Base-by-base conservation (phyloP, 1,139 yeast genomes). In the Candida glucosophila region DNA sequence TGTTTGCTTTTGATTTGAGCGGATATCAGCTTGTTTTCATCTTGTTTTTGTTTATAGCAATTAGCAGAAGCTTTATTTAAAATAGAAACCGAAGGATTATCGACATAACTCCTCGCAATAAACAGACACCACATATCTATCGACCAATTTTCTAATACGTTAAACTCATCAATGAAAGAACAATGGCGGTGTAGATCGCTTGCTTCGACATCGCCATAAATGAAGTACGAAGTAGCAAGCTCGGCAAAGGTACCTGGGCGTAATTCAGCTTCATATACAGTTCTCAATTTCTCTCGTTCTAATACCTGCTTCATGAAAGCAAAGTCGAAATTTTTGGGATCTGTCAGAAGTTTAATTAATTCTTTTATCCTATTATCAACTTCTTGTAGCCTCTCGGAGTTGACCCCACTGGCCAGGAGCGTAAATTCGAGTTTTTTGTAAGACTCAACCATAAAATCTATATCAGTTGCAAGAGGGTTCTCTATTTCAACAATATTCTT, bases 391-490 rank as follows among this genome's bases (percentile, higher is more conserved):
- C 61, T 63, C 9, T 67, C 78, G 1, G 82, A 67, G 2, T 96
- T 95, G 9, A 90, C 92, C 29, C 93, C 92, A 26, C 67, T 67
- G 15, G 82, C 50, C 22, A 65, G 63, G 31, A 86, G 49, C 37
- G 71, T 71, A 18, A 81, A 52, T 6, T 71, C 73, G 1, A 81
- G 67, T 32, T 71, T 62, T 26, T 69, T 52, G 47, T 67, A 86
- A 42, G 77, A 83, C 39, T 80, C 90, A 1, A 90, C 77, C 40
- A 73, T 69, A 40, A 65, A 77, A 20, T 69, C 75, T 5, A 80
- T 63, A 19, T 75, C 77, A 9, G 88, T 77, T 3, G 96, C 92
- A 30, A 75, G 56, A 1, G 98, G 96, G 27, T 80, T 73, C 21
- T 77, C 85, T 28, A 81, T 68, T 44, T 90, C 97, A 11, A 88